Conservation (phyloP, 2,329 filamentous ascomycete genomes). For the Metarhizium rileyi region DNA sequence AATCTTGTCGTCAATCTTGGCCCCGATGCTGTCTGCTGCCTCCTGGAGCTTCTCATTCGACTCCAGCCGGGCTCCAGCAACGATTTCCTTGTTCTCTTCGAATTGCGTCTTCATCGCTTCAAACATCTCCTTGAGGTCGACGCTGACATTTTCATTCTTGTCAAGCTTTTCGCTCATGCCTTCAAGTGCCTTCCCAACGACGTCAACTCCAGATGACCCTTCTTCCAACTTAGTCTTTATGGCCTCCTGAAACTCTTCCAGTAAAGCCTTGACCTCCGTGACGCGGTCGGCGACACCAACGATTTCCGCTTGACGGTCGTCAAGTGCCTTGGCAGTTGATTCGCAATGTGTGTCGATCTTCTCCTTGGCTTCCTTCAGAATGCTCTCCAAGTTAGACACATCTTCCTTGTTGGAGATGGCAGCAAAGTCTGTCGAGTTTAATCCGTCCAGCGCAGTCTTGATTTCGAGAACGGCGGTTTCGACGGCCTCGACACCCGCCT, state of each 20-base stretch:
- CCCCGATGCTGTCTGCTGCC: constrained; percentile 41
- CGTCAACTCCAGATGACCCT: constrained; percentile 62
- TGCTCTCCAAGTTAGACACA: constrained; percentile 49
- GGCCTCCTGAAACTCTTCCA: constrained; percentile 70
- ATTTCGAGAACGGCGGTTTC: constrained; percentile 77
- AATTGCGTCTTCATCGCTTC: constrained; percentile 77
- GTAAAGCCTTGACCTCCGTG: constrained; percentile 63
- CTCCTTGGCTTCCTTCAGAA: constrained; percentile 64
- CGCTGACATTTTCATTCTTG: constrained; percentile 45
- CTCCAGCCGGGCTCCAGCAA: constrained; percentile 73
- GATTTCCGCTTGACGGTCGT: constrained; percentile 77
- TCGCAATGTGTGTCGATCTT: constrained; percentile 58
- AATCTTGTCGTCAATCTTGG: constrained; percentile 56
- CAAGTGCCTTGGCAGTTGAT: constrained; percentile 66
- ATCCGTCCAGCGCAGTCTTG: constrained; percentile 66
- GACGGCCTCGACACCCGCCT: constrained; percentile 73
- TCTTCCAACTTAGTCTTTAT: constrained; percentile 69
- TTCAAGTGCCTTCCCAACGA: constrained; percentile 60
- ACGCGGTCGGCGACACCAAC: constrained; percentile 70
- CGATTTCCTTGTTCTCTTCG: constrained; percentile 71
- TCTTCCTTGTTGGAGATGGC: constrained; percentile 69
- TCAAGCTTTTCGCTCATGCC: constrained; percentile 53
- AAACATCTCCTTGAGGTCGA: constrained; percentile 62
- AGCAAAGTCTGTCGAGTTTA: constrained; percentile 61
- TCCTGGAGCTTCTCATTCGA: constrained; percentile 66